Evolutionary conservation across 2,329 filamentous ascomycete species (phyloP).

Genomic region (Neophaeococcomyces mojaviensis): DNA sequence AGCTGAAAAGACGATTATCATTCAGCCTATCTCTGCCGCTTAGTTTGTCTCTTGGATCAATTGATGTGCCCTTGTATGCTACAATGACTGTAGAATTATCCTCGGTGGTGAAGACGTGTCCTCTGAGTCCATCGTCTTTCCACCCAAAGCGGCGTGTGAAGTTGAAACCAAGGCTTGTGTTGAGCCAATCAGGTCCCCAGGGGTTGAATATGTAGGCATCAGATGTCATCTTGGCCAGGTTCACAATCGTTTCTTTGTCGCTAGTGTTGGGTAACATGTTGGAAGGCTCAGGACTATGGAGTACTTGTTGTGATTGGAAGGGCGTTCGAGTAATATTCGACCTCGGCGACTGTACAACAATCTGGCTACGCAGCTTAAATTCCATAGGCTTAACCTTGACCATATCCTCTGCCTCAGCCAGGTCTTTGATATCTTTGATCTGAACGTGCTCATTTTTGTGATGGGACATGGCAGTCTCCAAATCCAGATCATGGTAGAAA

Average conservation of each 20-base stretch:
- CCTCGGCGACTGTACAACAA: too few species aligned
- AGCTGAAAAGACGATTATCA: conserved; percentile 21
- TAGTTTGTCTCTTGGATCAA: conserved; percentile 13
- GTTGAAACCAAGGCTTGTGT: conserved; percentile 17
- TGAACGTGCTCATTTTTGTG: too few species aligned
- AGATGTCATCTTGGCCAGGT: conserved; percentile 19
- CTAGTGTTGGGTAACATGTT: conserved; percentile 21
- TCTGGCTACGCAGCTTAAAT: too few species aligned
- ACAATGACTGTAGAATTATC: conserved; percentile 17
- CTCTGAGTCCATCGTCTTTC: conserved; percentile 16
- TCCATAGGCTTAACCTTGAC: too few species aligned
- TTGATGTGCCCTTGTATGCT: conserved; percentile 19
- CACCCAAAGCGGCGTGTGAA: conserved; percentile 18
- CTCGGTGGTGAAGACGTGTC: conserved; percentile 18
- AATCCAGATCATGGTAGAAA: too few species aligned
- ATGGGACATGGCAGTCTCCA: too few species aligned
- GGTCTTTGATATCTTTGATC: too few species aligned
- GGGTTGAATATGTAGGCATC: conserved; percentile 17
- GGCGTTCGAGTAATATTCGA: not conserved
- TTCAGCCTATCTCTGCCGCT: conserved; percentile 14
- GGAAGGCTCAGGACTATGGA: not conserved
- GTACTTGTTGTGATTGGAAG: not conserved
- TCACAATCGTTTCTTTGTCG: conserved; percentile 19
- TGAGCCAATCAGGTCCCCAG: conserved; percentile 16
- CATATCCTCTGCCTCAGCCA: too few species aligned